Base-by-base conservation (phyloP, 2,329 filamentous ascomycete species). In the Scleromitrula shiraiana region DNA sequence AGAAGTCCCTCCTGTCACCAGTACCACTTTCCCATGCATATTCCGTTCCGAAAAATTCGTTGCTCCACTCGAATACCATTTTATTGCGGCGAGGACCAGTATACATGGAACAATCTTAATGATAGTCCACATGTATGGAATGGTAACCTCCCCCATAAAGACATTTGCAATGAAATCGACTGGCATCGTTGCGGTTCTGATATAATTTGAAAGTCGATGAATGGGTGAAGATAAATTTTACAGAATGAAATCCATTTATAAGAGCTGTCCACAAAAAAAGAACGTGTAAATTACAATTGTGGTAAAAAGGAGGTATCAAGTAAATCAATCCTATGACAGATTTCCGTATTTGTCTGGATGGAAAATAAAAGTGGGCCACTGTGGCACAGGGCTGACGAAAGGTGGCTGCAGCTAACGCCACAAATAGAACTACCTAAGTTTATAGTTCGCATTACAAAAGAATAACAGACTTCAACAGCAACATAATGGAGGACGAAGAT, bases 1-100 rank as follows among this genome's bases (percentile, higher is more conserved):
- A 38, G 90, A 91, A 44, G 93, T 98, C 23, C 91, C 93, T 57
- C 93, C 83, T 15, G 93, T 98, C 44, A 98, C 79, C 74, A 98
- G 83, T 37, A 96, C 76, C 41, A 98, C 88, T 64, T 94, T 94
- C 40, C 88, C 89, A 67, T 96, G 89, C 82, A 98, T 89, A 47
- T 85, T 76, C 50, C 88, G 78, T 64, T 95, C 89, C 22, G 86
- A 77, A 35, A 68, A 69, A 66, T 93, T 96, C 57, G 68, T 70
- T 10, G 82, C 77, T 56, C 93, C 94, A 55, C 80, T 79, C 60
- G 83, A 85, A 70, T 85, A 95, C 61, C 74, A 73, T 72, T 96
- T 97, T 22, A 85, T 54, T 7, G 78, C 49, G 53, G 74, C 72
- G 23, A 72, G 57, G n/a, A 71, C 56, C 56, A 76, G 77, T 49